Conservation (phyloP, 2,329 filamentous ascomycete species). For the Hypoxylon sp. region DNA sequence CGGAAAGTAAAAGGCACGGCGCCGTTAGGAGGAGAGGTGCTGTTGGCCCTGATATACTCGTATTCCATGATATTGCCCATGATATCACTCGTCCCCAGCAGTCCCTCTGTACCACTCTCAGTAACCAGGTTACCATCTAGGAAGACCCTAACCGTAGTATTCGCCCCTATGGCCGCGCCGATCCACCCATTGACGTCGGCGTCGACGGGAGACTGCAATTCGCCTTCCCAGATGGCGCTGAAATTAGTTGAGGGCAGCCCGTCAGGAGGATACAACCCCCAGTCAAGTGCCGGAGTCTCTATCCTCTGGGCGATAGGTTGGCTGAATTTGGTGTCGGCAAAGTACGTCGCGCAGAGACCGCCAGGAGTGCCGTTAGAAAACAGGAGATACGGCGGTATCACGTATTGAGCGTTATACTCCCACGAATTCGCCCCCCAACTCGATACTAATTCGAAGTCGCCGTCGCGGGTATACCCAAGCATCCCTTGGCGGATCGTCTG, state of each 20-base stretch:
- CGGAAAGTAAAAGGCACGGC: slow-evolving; percentile 50
- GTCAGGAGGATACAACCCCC: slow-evolving; percentile 54
- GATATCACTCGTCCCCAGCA: slow-evolving; percentile 44
- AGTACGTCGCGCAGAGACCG: slow-evolving; percentile 52
- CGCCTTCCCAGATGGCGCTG: slow-evolving; percentile 54
- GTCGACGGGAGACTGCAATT: slow-evolving; percentile 49
- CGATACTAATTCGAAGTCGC: slow-evolving; percentile 46
- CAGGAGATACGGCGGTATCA: slow-evolving; percentile 53
- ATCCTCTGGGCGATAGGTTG: slow-evolving; percentile 41
- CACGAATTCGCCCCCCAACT: slow-evolving; percentile 55
- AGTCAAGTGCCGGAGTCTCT: slow-evolving; percentile 52
- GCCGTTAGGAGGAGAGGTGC: slow-evolving; percentile 48
- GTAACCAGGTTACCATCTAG: slow-evolving; percentile 46
- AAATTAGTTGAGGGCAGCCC: slow-evolving; percentile 55
- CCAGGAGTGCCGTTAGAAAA: slow-evolving; percentile 48
- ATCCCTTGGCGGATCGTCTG: slow-evolving; percentile 51
- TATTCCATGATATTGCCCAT: slow-evolving; percentile 52
- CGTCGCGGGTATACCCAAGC: slow-evolving; percentile 39
- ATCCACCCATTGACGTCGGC: slow-evolving; percentile 52
- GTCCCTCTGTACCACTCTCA: slow-evolving; percentile 38
- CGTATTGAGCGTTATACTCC: slow-evolving; percentile 54
- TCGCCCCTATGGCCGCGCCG: slow-evolving; percentile 51
- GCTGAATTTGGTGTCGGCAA: slow-evolving; percentile 50
- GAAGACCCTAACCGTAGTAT: slow-evolving; percentile 51
- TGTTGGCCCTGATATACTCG: slow-evolving; percentile 48